phyloP scores from a whole-genome alignment of 2,329 filamentous ascomycete species.

The Fusarium guadeloupense region DNA sequence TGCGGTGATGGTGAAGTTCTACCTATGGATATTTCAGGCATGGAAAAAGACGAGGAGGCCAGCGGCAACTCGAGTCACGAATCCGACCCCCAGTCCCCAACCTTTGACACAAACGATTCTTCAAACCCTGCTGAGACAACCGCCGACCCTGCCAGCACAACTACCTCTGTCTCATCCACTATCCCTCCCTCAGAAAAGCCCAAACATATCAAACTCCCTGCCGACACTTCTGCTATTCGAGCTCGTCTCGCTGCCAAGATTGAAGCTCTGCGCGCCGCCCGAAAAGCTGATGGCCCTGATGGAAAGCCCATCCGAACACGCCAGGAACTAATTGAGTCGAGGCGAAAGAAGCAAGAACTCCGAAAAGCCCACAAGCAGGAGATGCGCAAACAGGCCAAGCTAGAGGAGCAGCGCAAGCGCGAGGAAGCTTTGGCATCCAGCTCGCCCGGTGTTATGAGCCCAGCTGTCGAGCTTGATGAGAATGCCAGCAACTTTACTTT shows the following conservation, averaged over 20 bases:
- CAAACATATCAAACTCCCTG: slow-evolving; percentile 72
- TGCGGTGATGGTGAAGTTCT: slow-evolving; percentile 27
- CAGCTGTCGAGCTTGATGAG: slow-evolving; percentile 61
- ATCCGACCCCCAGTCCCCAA: slow-evolving; percentile 61
- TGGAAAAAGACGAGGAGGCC: slow-evolving; percentile 55
- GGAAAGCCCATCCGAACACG: slow-evolving; percentile 82
- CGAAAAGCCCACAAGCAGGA: slow-evolving; percentile 91
- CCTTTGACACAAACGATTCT: slow-evolving; percentile 64
- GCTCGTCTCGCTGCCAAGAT: slow-evolving; percentile 84
- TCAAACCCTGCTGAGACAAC: slow-evolving; percentile 51
- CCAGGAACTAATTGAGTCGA: slow-evolving; percentile 89
- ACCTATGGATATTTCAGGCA: slow-evolving; percentile 43
- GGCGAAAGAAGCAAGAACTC: slow-evolving; percentile 86
- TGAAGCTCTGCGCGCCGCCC: slow-evolving; percentile 81
- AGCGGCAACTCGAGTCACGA: slow-evolving; percentile 59
- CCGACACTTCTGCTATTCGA: slow-evolving; percentile 78
- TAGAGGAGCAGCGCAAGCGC: slow-evolving; percentile 76
- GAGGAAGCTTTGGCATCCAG: slow-evolving; percentile 71
- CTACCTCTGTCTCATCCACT: slow-evolving; percentile 76
- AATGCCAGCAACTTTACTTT: slow-evolving; percentile 81
- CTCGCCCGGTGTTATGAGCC: slow-evolving; percentile 68
- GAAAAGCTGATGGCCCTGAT: slow-evolving; percentile 86
- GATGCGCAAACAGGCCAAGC: slow-evolving; percentile 76
- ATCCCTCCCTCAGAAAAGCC: slow-evolving; percentile 68
- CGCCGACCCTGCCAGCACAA: slow-evolving; percentile 62